Percentiles rank a stretch among this genome's conserved stretches.
phyloP scores from a whole-genome alignment of 768 basidiomycete genomes.

The Suillus hirtellus region DNA sequence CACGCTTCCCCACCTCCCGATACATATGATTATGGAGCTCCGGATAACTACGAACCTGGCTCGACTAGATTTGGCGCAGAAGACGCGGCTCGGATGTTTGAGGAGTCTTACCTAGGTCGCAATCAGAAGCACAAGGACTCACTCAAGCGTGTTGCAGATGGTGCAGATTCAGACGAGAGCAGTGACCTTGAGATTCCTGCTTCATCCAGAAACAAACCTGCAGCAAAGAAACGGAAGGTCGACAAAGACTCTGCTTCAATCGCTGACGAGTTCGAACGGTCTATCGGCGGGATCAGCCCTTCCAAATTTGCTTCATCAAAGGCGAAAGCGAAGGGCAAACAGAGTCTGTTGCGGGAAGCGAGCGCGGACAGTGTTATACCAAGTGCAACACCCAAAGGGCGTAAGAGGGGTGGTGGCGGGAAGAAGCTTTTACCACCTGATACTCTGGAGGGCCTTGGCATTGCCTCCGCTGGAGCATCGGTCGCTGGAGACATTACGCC shows the following conservation, averaged over 20 bases:
- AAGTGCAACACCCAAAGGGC: constrained; percentile 44
- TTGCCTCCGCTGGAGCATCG: constrained; percentile 49
- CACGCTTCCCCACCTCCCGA: constrained; percentile 38
- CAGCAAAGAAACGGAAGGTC: constrained; percentile 63
- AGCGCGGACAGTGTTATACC: constrained; percentile 57
- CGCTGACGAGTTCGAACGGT: constrained; percentile 52
- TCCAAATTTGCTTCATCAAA: constrained; percentile 37
- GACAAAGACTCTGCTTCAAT: constrained; percentile 41
- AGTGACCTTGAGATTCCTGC: constrained; percentile 54
- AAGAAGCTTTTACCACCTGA: constrained; percentile 60
- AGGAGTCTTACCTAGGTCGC: constrained; percentile 52
- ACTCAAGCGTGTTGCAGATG: constrained; percentile 51
- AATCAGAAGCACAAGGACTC: constrained; percentile 45
- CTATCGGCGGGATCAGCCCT: constrained; percentile 38
- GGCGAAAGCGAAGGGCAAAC: constrained; percentile 56
- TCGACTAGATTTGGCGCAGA: constrained; percentile 40
- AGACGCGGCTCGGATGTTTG: constrained; percentile 58
- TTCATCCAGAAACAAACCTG: constrained; percentile 41
- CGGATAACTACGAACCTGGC: constrained; percentile 24
- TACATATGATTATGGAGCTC: constrained; percentile 32
- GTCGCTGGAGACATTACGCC: constrained; percentile 73
- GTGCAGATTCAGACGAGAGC: constrained; percentile 56
- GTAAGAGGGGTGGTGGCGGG: constrained; percentile 55
- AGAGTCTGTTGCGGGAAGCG: constrained; percentile 47
- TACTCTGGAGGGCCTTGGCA: constrained; percentile 46